A percentile compares a stretch with the other conserved stretches of the same genome.
These are phyloP conservation scores for Onygena corvina DNA, from an alignment of 2,329 filamentous ascomycete genomes.

Conservation along the genomic window DNA sequence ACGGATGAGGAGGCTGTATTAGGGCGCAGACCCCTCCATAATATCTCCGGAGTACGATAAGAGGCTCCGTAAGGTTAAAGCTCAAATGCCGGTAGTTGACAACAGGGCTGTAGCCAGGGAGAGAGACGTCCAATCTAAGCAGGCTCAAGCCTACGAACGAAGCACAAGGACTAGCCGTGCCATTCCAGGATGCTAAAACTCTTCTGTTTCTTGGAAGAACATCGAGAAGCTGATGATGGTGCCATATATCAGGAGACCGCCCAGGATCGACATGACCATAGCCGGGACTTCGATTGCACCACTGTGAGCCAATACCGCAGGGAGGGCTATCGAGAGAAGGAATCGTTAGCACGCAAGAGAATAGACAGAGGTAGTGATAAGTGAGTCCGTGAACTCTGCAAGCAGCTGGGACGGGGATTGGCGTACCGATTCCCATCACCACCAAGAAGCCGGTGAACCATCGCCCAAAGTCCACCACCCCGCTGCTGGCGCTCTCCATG, in stretches of 20 bases:
- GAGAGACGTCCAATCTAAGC: not conserved
- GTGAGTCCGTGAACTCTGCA: no score
- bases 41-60: no score
- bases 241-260: slow-evolving; percentile 87
- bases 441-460: slow-evolving; percentile 94
- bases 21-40: not conserved
- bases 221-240: slow-evolving; percentile 97
- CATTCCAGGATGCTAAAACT: slow-evolving; percentile 45
- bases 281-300: slow-evolving; percentile 69
- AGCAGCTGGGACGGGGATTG: not conserved
- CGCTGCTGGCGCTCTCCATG: slow-evolving; percentile 69
- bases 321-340: slow-evolving; percentile 53
- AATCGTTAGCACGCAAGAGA: not conserved
- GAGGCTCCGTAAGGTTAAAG: not conserved
- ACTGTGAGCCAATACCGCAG: slow-evolving; percentile 76
- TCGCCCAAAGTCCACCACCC: slow-evolving; percentile 80
- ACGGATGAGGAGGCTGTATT: not conserved
- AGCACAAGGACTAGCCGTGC: not conserved
- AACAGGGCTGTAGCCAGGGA: not conserved
- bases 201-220: slow-evolving; percentile 97
- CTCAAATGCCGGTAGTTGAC: not conserved
- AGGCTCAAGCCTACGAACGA: not conserved
- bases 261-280: slow-evolving; percentile 89
- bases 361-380: not conserved
- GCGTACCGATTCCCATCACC: slow-evolving; percentile 90